These are phyloP conservation scores for Penicillium coffeae DNA, from an alignment of 495 filamentous ascomycete species.

Conservation along the genomic window DNA sequence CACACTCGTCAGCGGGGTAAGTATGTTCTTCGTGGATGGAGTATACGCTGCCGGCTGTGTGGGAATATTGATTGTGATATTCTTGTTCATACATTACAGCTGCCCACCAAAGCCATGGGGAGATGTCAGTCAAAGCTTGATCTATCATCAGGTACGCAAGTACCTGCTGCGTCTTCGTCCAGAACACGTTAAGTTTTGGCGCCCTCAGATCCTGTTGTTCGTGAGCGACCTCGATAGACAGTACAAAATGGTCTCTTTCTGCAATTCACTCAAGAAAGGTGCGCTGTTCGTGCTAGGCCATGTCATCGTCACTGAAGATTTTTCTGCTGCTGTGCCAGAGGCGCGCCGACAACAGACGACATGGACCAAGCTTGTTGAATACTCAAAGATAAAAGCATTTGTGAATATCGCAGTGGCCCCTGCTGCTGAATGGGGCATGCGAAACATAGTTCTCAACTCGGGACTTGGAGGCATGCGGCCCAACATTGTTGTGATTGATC, in stretches of 20 bases:
- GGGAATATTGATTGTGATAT: slow-evolving; percentile 67
- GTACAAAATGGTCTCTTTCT: slow-evolving; percentile 82
- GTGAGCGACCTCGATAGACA: slow-evolving; percentile 77
- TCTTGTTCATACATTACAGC: slow-evolving; percentile 79
- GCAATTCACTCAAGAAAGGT: slow-evolving; percentile 87
- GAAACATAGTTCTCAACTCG: slow-evolving; percentile 76
- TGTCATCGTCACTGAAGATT: slow-evolving; percentile 81
- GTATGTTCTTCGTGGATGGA: slow-evolving; percentile 89
- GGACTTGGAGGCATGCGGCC: slow-evolving; percentile 88
- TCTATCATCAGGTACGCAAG: slow-evolving; percentile 89
- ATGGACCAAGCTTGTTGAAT: slow-evolving; percentile 84
- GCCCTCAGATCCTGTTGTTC: slow-evolving; percentile 79
- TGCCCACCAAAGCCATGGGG: slow-evolving; percentile 86
- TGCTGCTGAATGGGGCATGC: slow-evolving; percentile 76
- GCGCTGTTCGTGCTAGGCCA: slow-evolving; percentile 81
- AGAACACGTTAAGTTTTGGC: slow-evolving; percentile 91
- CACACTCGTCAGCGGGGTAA: slow-evolving; percentile 66
- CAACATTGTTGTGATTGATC: slow-evolving; percentile 79
- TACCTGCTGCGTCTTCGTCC: slow-evolving; percentile 77
- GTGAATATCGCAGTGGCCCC: slow-evolving; percentile 81
- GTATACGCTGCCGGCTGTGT: slow-evolving; percentile 75
- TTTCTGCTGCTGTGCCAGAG: slow-evolving; percentile 71
- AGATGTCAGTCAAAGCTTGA: slow-evolving; percentile 83
- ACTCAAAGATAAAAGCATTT: slow-evolving; percentile 84
- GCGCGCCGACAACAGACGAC: slow-evolving; percentile 73